A percentile compares a stretch with the other conserved stretches of the same genome.
Conservation (phyloP, 768 basidiomycete genomes). For the Sporobolomyces pararoseus region DNA sequence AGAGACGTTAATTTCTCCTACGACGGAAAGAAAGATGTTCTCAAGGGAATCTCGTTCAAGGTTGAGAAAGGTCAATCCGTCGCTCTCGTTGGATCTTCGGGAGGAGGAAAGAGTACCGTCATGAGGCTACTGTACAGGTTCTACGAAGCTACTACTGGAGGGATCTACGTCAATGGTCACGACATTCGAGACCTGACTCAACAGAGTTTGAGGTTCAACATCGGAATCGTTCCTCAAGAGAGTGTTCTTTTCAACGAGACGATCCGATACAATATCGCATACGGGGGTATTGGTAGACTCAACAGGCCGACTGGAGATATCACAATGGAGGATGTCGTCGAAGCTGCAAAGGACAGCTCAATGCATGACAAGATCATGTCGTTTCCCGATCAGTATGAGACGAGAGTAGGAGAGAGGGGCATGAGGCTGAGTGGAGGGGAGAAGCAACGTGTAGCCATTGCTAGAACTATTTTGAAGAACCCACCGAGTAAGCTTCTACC, state of each 20-base stretch:
- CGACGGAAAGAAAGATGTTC: slow-evolving; percentile 54
- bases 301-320: slow-evolving; percentile 56
- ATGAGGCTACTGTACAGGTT: slow-evolving; percentile 70
- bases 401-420: slow-evolving; percentile 82
- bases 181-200: slow-evolving; percentile 87
- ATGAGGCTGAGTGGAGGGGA: slow-evolving; percentile 80
- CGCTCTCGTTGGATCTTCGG: slow-evolving; percentile 81
- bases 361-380: slow-evolving; percentile 79
- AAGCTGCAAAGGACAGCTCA: slow-evolving; percentile 73
- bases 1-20: slow-evolving; percentile 86
- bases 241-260: slow-evolving; percentile 46
- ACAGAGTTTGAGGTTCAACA: slow-evolving; percentile 67
- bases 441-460: slow-evolving; percentile 59
- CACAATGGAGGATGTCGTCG: slow-evolving; percentile 67
- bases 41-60: slow-evolving; percentile 77
- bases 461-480: slow-evolving; percentile 78
- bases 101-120: slow-evolving; percentile 71
- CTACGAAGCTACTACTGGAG: slow-evolving; percentile 76
- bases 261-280: slow-evolving; percentile 46
- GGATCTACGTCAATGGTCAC: slow-evolving; percentile 60
- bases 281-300: slow-evolving; percentile 53
- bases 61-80: slow-evolving; percentile 82
- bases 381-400: slow-evolving; percentile 80
- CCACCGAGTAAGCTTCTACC: slow-evolving; percentile 59
- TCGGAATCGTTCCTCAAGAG: slow-evolving; percentile 89